A percentile compares a stretch with the other conserved stretches of the same genome.
These are phyloP conservation scores for Mycena maculata DNA, from an alignment of 768 basidiomycete species.

Conservation along the genomic window DNA sequence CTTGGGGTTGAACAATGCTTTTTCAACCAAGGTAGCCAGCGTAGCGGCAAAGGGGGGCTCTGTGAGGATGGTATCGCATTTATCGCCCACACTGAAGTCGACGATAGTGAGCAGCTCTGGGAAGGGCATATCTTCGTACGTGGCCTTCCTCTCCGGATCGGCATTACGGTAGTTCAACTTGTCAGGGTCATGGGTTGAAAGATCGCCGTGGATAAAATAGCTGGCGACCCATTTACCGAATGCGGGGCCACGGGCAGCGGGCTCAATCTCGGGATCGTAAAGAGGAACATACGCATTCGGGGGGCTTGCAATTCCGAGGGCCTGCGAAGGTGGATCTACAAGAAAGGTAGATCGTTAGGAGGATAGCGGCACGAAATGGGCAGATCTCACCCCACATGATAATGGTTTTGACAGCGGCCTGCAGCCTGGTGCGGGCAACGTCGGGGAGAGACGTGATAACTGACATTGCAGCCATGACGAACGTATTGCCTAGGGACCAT, in stretches of 20 bases:
- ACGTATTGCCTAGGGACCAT: slow-evolving; percentile 47
- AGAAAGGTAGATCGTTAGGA: neutral
- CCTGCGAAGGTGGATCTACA: slow-evolving; percentile 21
- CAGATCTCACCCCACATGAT: slow-evolving; percentile 41
- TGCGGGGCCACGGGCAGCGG: slow-evolving; percentile 11
- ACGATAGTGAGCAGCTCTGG: neutral
- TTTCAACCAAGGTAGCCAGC: neutral
- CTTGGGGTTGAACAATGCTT: neutral
- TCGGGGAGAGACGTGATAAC: slow-evolving; percentile 28
- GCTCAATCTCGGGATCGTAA: slow-evolving; percentile 6
- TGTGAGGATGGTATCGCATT: neutral
- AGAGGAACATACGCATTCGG: slow-evolving; percentile 17
- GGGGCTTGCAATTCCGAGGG: slow-evolving; percentile 24
- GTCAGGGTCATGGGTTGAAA: slow-evolving; percentile 1
- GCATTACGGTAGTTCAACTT: slow-evolving; percentile 11
- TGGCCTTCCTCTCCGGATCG: neutral
- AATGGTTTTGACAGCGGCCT: slow-evolving; percentile 34
- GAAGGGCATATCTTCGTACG: neutral
- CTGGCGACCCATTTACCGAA: slow-evolving; percentile 27
- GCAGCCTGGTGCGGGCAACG: slow-evolving; percentile 25
- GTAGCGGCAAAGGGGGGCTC: neutral
- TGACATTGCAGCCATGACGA: slow-evolving; percentile 38
- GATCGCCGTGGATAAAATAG: slow-evolving; percentile 26
- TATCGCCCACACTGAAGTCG: neutral
- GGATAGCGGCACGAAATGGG: neutral